Base-by-base conservation (phyloP, 2,329 filamentous ascomycete species). In the Sporothrix schenckii region DNA sequence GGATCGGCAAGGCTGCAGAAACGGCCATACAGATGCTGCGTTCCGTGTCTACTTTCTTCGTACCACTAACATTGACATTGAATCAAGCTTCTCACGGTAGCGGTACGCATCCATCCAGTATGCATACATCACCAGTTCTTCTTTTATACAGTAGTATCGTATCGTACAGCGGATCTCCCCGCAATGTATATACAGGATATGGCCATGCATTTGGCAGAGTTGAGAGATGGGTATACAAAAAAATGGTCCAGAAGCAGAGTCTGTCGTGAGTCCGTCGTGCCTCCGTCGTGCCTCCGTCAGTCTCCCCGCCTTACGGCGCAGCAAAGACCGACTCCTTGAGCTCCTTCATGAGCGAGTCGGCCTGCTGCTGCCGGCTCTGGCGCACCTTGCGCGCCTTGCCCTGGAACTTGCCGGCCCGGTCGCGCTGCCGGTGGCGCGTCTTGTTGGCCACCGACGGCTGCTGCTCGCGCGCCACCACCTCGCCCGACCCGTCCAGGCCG, bases 341-440 rank as follows among this genome's bases (percentile, higher is more conserved):
- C 34, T 44, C 16, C 53, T 53, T 75, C 71, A 85, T 56, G 44
- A 84, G 68, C 19, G 82, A 80, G 39, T 78, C 34, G 0, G 65
- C 77, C 66, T 79, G 75, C 74, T 75, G 78, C 13, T 72, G 80
- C 72, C 81, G 77, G 72, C 82, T 77, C 73, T 16, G 10, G 19
- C 53, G 47, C 19, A 41, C 19, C 41, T 58, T 58, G 44, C 11
- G 21, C 14, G 27, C 47, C 61, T 54, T 61, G 67, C 21, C 39
- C 49, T 54, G 54, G 50, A 65, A 54, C 34, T 69, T 52, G 27
- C 56, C 44, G 19, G 49, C 54, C 19, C 67, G 60, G 61, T 65
- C 60, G 56, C 39, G 30, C 19, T 66, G 14, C 13, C 44, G 44
- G 44, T 66, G 53, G 68, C 68, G 39, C 49, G 39, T 47, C 21